phyloP scores from a whole-genome alignment of 129 eudicot species.

The Ambrosia trifida region DNA sequence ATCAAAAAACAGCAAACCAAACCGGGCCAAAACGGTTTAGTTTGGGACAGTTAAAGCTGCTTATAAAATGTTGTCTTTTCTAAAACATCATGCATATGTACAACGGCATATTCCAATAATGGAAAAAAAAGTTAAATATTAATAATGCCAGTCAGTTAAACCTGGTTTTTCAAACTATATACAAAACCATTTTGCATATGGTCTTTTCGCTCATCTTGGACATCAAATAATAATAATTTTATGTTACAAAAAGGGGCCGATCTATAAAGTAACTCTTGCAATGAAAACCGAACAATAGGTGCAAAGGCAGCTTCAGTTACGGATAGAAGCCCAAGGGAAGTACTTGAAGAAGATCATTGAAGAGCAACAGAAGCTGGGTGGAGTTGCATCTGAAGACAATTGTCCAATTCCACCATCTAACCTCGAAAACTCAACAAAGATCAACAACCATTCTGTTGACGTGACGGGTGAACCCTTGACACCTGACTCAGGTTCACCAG shows the following conservation, averaged over 20 bases:
- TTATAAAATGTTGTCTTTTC: neutral
- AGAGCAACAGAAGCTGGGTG: constrained; percentile 72
- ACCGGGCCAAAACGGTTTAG: neutral
- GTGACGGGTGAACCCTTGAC: constrained; percentile 59
- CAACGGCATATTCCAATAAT: neutral
- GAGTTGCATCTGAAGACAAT: constrained; percentile 42
- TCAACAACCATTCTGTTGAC: constrained; percentile 40
- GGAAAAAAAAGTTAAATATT: neutral
- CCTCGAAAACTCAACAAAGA: constrained; percentile 29
- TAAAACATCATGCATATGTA: neutral
- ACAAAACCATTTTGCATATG: neutral
- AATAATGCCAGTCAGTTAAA: neutral
- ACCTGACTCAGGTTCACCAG: constrained; percentile 61
- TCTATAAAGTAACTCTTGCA: neutral
- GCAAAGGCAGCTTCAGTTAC: constrained; percentile 77
- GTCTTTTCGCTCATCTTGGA: neutral
- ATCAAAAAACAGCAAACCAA: neutral
- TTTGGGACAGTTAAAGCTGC: neutral
- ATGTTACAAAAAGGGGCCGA: constrained; percentile 15
- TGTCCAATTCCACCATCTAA: constrained; percentile 39
- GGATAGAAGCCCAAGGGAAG: constrained; percentile 90
- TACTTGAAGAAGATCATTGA: constrained; percentile 80
- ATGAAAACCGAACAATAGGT: constrained; percentile 42
- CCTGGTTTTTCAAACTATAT: neutral
- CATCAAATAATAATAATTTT: neutral